A percentile compares a stretch with the other conserved stretches of the same genome.
phyloP scores from a whole-genome alignment of 768 basidiomycete species.

The Cystobasidium ongulense region DNA sequence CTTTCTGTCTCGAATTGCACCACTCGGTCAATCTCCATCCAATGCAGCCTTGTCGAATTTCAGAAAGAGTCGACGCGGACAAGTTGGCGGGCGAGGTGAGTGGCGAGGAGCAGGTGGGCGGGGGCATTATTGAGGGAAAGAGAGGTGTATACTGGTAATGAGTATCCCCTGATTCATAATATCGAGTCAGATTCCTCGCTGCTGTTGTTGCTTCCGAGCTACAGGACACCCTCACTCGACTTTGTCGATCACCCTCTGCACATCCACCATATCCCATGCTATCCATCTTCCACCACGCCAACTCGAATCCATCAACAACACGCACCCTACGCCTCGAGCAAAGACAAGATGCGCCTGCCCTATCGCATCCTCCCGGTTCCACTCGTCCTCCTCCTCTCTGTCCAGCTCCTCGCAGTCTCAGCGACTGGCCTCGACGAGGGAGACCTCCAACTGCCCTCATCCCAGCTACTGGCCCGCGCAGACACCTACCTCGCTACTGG shows the following conservation, averaged over 20 bases:
- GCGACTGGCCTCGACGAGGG: neutral
- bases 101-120: no score
- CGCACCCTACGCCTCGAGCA: neutral
- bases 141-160: no score
- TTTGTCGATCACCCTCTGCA: neutral
- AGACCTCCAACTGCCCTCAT: neutral
- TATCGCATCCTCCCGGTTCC: neutral
- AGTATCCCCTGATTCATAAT: neutral
- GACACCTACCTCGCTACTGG: slow-evolving; percentile 2
- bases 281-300: neutral
- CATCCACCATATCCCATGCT: neutral
- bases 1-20: no score
- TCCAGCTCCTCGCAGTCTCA: neutral
- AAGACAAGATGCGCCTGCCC: neutral
- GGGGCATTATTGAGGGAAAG: no score
- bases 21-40: no score
- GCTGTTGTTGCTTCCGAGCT: neutral
- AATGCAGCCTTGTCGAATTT: no score
- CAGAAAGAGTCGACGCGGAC: no score
- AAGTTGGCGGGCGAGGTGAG: no score
- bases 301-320: neutral
- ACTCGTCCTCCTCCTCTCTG: neutral
- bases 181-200: no score
- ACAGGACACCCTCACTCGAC: neutral
- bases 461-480: slow-evolving; percentile 23